Evolutionary conservation across 805 yeast genomes (phyloP).

Genomic region (Schwanniomyces pseudopolymorphus): DNA sequence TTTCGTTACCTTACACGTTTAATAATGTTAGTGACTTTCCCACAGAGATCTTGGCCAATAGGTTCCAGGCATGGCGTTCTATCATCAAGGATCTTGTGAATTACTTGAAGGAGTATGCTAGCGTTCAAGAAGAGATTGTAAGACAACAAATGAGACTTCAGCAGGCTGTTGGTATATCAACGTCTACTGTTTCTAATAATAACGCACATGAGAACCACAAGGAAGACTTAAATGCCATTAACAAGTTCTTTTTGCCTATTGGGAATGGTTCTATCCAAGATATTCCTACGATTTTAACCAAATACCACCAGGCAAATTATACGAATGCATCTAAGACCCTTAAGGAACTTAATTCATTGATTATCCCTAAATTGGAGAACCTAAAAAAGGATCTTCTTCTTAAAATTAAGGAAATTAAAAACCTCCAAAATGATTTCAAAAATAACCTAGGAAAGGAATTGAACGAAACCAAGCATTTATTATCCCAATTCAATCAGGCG

Average conservation of each 20-base stretch:
- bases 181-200: conserved; percentile 3
- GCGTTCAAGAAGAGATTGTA: conserved; percentile 84
- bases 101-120: conserved; percentile 75
- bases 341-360: conserved; percentile 47
- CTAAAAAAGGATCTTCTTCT: conserved; percentile 70
- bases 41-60: conserved; percentile 78
- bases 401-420: conserved; percentile 84
- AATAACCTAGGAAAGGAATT: conserved; percentile 67
- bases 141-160: conserved; percentile 79
- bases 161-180: conserved; percentile 58
- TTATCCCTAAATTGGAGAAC: conserved; percentile 56
- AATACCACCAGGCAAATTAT: conserved; percentile 45
- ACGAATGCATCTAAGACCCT: conserved; percentile 40
- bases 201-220: conserved; percentile 14
- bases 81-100: conserved; percentile 71
- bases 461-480: conserved; percentile 31
- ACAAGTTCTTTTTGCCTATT: conserved; percentile 65
- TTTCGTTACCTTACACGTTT: conserved; percentile 38
- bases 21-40: conserved; percentile 50
- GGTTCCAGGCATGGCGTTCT: conserved; percentile 86
- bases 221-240: conserved; percentile 34
- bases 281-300: conserved; percentile 64
- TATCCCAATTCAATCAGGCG: conserved; percentile 56
- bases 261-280: conserved; percentile 79
- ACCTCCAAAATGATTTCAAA: conserved; percentile 80